Evolutionary conservation across 768 basidiomycete genomes (phyloP), one percentile per base, ranked within the genome.

Genomic region (Sporobolomyces pararoseus): DNA sequence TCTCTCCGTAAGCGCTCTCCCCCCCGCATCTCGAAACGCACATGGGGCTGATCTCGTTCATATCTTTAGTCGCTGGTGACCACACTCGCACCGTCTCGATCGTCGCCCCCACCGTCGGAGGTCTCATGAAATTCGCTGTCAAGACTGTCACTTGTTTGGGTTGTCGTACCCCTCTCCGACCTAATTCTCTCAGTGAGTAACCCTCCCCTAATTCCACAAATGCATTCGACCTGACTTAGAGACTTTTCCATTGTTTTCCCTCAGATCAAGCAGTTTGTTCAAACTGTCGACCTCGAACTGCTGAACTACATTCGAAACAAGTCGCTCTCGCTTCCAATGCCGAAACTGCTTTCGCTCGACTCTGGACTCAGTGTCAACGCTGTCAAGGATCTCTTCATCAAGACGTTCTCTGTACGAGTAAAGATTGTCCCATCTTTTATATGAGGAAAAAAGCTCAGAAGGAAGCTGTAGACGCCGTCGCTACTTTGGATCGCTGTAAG

Each of bases 331-430:
- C 89, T 0, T 93, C 94, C 0, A 85, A 86, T 27, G 82, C 88
- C 52, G 91, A 99, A 82, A 88, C 94, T 10, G 87, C 90, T 54
- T 98, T 96, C 79, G 89, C 95, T 25, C 85, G 94, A 57, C 79
- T 99, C 29, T 99, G 96, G 96, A 98, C 96, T 2, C 95, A 98
- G 77, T 99, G 96, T 76, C 96, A 99, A 78, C 85, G 96, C 31
- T 99, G 96, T 82, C 96, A 99, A 78, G 96, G 96, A 19, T 99
- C 96, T 23, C 46, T 65, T 2, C 37, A 61, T 14, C 74, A 96
- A 90, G 96, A 99, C 78, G 96, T 98, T 13, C 82, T 99, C 34
- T 99, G 95, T 78, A 89, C 91, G 0, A 93, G 90, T 78, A 94
- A 90, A 78, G 96, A 99, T 80, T 99, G 96, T 75, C 96, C 96